phyloP scores from a whole-genome alignment of 2,329 filamentous ascomycete species.

The Beauveria pseudobassiana region DNA sequence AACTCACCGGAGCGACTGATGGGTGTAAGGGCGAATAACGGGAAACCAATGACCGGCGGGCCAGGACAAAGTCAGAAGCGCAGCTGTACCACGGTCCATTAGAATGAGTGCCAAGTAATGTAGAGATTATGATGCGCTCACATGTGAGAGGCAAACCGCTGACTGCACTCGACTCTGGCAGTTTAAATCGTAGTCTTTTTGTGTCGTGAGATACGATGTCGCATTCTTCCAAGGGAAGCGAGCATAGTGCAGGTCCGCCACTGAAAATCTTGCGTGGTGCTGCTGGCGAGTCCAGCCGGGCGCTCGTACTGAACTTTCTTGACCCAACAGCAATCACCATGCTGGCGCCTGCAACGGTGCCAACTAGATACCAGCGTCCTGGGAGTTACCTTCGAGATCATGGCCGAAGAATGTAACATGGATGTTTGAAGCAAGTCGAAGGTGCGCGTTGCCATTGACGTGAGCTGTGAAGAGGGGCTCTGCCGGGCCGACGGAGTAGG shows the following conservation, averaged over 20 bases:
- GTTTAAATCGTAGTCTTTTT: neutral
- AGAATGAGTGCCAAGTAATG: neutral
- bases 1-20: neutral
- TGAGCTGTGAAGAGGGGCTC: neutral
- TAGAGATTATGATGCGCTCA: neutral
- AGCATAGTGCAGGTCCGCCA: neutral
- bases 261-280: constrained; percentile 16
- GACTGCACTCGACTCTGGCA: neutral
- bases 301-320: neutral
- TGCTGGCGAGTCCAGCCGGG: neutral
- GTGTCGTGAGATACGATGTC: neutral
- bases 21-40: neutral
- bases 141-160: neutral
- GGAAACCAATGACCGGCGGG: neutral
- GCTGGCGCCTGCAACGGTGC: neutral
- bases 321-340: neutral
- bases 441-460: neutral
- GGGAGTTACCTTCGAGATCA: neutral
- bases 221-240: neutral
- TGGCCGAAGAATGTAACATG: neutral
- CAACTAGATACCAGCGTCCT: neutral
- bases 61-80: neutral
- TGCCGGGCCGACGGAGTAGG: neutral
- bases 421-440: neutral
- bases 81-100: neutral